phyloP scores from a whole-genome alignment of 495 filamentous ascomycete genomes.

The Opeltia flavorubescens region DNA sequence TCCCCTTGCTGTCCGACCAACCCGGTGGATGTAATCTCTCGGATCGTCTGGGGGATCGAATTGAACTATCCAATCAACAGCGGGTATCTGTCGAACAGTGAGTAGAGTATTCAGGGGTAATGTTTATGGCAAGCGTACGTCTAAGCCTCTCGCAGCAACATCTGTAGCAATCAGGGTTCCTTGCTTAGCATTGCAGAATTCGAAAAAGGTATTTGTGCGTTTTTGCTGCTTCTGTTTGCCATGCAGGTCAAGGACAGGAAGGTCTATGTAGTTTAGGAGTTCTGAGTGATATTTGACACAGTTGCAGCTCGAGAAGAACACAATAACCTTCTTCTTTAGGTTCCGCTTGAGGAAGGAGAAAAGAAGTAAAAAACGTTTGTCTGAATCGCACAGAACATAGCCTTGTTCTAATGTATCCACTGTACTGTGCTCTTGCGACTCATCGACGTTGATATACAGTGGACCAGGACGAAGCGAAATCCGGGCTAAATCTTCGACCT shows the following conservation, averaged over 20 bases:
- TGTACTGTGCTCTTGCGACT: constrained; percentile 63
- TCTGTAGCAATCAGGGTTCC: constrained; percentile 93
- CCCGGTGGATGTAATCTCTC: constrained; percentile 89
- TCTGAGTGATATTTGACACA: constrained; percentile 67
- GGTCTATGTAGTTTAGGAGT: constrained; percentile 88
- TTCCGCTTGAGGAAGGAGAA: constrained; percentile 93
- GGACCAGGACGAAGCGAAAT: constrained; percentile 88
- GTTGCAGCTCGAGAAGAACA: constrained; percentile 89
- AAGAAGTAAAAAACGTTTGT: constrained; percentile 84
- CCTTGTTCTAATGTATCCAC: constrained; percentile 91
- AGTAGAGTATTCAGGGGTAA: not conserved
- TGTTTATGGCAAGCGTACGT: constrained; percentile 37
- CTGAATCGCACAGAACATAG: constrained; percentile 83
- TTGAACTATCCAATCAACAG: constrained; percentile 91
- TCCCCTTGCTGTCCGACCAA: constrained; percentile 87
- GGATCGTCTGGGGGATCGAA: constrained; percentile 79
- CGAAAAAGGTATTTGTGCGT: constrained; percentile 94
- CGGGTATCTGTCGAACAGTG: constrained; percentile 47
- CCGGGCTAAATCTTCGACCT: constrained; percentile 89
- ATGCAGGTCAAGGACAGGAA: constrained; percentile 64
- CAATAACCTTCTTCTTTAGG: constrained; percentile 89
- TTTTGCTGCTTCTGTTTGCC: constrained; percentile 97
- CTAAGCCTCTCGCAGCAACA: constrained; percentile 84
- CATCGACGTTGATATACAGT: constrained; percentile 89
- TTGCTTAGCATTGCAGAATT: constrained; percentile 86